These are phyloP conservation scores for Coniochaeta hoffmannii DNA, from an alignment of 2,329 filamentous ascomycete genomes.

Conservation along the genomic window DNA sequence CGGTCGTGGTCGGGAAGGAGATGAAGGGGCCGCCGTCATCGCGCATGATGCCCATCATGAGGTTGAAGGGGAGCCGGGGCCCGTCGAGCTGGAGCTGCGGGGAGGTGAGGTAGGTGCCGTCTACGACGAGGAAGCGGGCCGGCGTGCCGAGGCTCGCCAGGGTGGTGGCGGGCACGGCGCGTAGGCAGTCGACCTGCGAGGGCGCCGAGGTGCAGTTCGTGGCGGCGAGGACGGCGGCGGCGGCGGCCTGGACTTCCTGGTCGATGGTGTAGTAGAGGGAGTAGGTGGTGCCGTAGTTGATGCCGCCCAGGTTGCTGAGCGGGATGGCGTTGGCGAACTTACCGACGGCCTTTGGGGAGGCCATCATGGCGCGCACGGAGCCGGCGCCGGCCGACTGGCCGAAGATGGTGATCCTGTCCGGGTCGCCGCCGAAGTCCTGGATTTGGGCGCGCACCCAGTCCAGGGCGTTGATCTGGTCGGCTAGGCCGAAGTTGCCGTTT, in stretches of 20 bases:
- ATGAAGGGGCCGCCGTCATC: conserved; percentile 51
- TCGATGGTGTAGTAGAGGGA: conserved; percentile 50
- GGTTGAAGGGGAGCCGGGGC: conserved; percentile 38
- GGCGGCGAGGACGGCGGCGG: conserved; percentile 40
- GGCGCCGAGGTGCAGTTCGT: conserved; percentile 42
- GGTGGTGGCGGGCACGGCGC: conserved; percentile 32
- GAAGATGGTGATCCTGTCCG: conserved; percentile 46
- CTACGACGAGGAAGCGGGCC: conserved; percentile 48
- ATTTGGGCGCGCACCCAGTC: conserved; percentile 46
- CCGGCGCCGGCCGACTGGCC: conserved; percentile 47
- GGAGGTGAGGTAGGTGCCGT: conserved; percentile 44
- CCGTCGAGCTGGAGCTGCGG: conserved; percentile 38
- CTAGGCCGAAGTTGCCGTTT: conserved; percentile 41
- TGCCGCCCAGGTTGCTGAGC: conserved; percentile 31
- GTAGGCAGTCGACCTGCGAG: conserved; percentile 46
- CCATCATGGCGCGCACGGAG: conserved; percentile 42
- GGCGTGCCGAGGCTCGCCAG: conserved; percentile 31
- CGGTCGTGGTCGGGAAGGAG: conserved; percentile 31
- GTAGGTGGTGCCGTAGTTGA: conserved; percentile 49
- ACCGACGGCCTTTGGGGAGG: conserved; percentile 35
- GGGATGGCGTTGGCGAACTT: conserved; percentile 41
- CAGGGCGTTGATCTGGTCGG: conserved; percentile 40
- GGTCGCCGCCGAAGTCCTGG: conserved; percentile 47
- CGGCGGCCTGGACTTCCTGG: conserved; percentile 39
- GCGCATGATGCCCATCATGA: conserved; percentile 47